phyloP scores from a whole-genome alignment of 1,284 basidiomycete genomes.

The Trichosporon ovoides region DNA sequence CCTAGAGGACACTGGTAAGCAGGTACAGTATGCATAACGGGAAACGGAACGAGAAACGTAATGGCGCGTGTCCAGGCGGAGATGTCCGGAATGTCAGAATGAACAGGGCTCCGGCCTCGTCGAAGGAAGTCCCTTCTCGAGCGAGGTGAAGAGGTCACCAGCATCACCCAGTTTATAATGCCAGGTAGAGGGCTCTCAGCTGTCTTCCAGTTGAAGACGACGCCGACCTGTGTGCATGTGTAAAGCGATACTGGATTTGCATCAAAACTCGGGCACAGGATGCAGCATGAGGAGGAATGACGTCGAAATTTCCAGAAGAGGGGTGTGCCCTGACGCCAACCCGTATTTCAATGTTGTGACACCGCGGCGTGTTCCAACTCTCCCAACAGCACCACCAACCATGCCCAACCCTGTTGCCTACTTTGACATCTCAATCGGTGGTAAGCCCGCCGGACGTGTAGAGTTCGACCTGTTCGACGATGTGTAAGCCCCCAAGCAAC shows the following conservation, averaged over 20 bases:
- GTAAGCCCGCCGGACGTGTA: constrained; percentile 59
- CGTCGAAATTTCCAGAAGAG: constrained; percentile 8
- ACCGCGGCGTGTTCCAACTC: background rate
- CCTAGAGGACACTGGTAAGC: background rate
- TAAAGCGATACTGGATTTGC: too few species aligned
- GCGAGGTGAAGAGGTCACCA: too few species aligned
- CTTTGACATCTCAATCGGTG: constrained; percentile 72
- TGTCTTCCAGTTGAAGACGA: too few species aligned
- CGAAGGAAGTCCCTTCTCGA: too few species aligned
- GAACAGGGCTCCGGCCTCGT: too few species aligned
- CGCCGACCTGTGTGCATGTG: background rate
- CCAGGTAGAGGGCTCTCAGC: too few species aligned
- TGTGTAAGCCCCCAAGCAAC: constrained; percentile 37
- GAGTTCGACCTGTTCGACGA: constrained; percentile 78
- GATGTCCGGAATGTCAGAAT: too few species aligned
- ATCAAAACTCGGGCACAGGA: background rate
- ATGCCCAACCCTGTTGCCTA: constrained; percentile 52
- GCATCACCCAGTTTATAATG: too few species aligned
- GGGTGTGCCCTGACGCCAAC: background rate
- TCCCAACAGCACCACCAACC: background rate
- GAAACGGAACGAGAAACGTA: background rate
- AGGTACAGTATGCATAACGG: constrained; percentile 5
- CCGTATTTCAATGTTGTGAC: background rate
- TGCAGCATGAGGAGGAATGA: background rate
- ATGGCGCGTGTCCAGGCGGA: background rate